Evolutionary conservation across 306 rosid species (phyloP), one percentile per base, ranked within the genome.

Genomic region (Quercus cerris): DNA sequence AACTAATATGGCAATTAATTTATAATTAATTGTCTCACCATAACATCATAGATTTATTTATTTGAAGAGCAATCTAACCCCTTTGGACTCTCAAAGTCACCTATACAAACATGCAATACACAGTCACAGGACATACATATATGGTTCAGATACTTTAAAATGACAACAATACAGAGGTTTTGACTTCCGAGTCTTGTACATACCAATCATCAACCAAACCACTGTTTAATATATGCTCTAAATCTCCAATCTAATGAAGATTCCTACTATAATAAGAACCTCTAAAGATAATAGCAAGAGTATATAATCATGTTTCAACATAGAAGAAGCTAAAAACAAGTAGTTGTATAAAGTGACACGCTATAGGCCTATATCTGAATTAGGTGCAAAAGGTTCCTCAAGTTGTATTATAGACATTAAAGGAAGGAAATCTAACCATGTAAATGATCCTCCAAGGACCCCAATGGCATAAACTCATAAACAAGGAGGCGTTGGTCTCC

Each of bases 391-490:
- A 46, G 56, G 63, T 80, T 54, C 69, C 71, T 23, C 49, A 25
- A 64, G 76, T 74, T 20, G 11, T 31, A 73, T 54, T 30, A 70
- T 46, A 55, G 75, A 11, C 28, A 79, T n/a, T 55, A 54, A 84
- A 83, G 81, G 77, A 87, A 76, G 58, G 81, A 23, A 70, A 82
- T 72, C 94, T 82, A 84, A 96, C 99, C 99, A 27, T 96, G 99
- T 80, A 96, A 87, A 86, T 96, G 99, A 86, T 96, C 99, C 93
- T 96, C 99, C 93, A 96, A 84, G 76, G 99, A 96, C 28, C 99
- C 99, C 96, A 96, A 75, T n/a, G 99, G 99, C 99, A 96, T 93
- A 80, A 88, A 92, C 71, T 94, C 97, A 33, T 94, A 90, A 74
- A 94, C 98, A 75, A 94, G 94, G 25, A 94, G 91, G 57, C 98